Evolutionary conservation across 2,329 filamentous ascomycete genomes (phyloP).

Genomic region (Achaetomium macrosporum): DNA sequence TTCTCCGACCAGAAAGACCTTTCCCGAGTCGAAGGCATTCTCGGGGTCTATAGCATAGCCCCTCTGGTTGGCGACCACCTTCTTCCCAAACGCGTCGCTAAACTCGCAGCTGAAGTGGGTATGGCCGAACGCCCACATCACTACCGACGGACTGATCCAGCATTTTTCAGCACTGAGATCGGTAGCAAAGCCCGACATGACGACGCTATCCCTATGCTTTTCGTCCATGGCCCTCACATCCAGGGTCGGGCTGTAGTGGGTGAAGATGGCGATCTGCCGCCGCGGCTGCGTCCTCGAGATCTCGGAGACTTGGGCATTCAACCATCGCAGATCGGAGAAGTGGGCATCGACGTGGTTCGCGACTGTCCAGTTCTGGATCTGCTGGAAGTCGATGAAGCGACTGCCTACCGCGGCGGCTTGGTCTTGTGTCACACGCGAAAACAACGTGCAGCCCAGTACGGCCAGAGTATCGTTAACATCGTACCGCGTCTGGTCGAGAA

Average conservation of each 20-base stretch:
- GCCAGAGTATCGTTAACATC: conserved; percentile 33
- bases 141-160: conserved; percentile 31
- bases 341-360: conserved; percentile 23
- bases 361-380: conserved; percentile 29
- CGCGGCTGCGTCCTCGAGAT: not conserved
- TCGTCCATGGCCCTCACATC: conserved; percentile 16
- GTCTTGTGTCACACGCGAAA: conserved; percentile 32
- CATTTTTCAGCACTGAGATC: conserved; percentile 33
- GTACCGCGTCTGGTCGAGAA: conserved; percentile 36
- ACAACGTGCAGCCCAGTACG: conserved; percentile 39
- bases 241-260: conserved; percentile 23
- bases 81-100: conserved; percentile 12
- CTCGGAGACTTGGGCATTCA: conserved; percentile 21
- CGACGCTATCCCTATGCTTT: conserved; percentile 15
- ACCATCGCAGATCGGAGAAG: conserved; percentile 23
- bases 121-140: conserved; percentile 43
- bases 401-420: conserved; percentile 31
- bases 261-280: conserved; percentile 20
- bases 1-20: not conserved
- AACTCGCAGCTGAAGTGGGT: conserved; percentile 42
- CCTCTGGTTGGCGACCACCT: conserved; percentile 17
- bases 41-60: conserved; percentile 9
- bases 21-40: not conserved
- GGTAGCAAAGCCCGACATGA: conserved; percentile 33
- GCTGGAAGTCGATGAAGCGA: conserved; percentile 38